Evolutionary conservation across 345 rosid species (phyloP), one percentile per base, ranked within the genome.

Genomic region (Corchorus olitorius): DNA sequence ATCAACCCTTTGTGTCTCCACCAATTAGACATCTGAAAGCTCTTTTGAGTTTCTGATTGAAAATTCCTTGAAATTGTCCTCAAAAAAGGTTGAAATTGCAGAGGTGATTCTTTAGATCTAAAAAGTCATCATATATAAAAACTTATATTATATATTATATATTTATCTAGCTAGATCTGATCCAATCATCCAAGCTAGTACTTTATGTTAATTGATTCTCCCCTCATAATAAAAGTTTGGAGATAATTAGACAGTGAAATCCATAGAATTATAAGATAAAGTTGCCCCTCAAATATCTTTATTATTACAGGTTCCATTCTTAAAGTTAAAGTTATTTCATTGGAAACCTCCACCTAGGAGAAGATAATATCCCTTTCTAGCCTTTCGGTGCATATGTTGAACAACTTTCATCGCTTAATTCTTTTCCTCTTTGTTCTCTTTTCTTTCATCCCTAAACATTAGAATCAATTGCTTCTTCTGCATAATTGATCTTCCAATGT

Each of bases 361-460:
- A 50, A 16, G 73, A 74, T 62, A 35, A 74, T 62, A 35, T 43
- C 58, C 65, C 77, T 77, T 79, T 70, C 12, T 84, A 80, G 88
- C 82, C 89, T 90, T 92, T 88, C 87, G 90, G 89, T 89, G 91
- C 91, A 87, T 80, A 81, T 79, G 76, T 89, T 83, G 82, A 84
- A 82, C 74, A 69, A 16, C 78, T 77, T 76, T 72, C 52, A 15
- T 52, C 65, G 73, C 65, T 85, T 83, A 20, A 56, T 73, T 69
- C 81, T 84, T 52, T 73, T 78, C 64, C 27, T 27, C 27, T 27
- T 27, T 27, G 27, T 80, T 76, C 79, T 52, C 52, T 74, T 80
- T 82, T 64, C 67, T 75, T 52, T 82, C 73, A 27, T 75, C 54
- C 52, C 74, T 54, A 73, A 75, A 62, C 63, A 46, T 58, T 45